These are phyloP conservation scores for Candida glucosophila DNA, from an alignment of 1,139 yeast genomes.

Conservation along the genomic window DNA sequence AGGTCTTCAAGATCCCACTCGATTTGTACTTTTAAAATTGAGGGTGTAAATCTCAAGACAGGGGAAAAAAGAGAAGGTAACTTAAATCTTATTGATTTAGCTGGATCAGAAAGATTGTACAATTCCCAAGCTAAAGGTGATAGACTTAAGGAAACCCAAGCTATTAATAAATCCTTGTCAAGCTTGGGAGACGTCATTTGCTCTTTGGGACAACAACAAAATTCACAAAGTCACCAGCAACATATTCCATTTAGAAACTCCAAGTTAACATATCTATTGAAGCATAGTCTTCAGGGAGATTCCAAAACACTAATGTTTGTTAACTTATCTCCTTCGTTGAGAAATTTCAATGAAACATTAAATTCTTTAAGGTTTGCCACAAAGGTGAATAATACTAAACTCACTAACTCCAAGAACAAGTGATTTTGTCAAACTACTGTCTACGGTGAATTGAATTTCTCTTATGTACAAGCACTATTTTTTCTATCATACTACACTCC, in stretches of 20 bases:
- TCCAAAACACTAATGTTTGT: constrained; percentile 94
- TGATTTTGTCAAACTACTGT: not conserved
- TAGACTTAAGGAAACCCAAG: constrained; percentile 77
- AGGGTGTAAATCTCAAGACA: constrained; percentile 46
- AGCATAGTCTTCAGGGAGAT: constrained; percentile 74
- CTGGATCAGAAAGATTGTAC: constrained; percentile 83
- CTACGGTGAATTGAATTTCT: not conserved
- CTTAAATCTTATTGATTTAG: constrained; percentile 70
- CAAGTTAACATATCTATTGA: constrained; percentile 70
- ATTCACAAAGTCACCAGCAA: constrained; percentile 24
- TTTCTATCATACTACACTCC: too few species aligned
- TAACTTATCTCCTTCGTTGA: constrained; percentile 63
- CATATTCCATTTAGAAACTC: constrained; percentile 52
- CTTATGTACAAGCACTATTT: constrained; percentile 4
- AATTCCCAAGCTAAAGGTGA: constrained; percentile 75
- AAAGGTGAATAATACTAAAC: constrained; percentile 56
- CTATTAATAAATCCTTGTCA: constrained; percentile 83
- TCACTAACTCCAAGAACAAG: constrained; percentile 2
- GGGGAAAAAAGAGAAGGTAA: constrained; percentile 50
- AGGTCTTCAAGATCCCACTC: constrained; percentile 67
- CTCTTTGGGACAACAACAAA: constrained; percentile 42
- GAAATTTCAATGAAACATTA: constrained; percentile 66
- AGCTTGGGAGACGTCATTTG: constrained; percentile 86
- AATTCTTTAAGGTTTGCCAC: constrained; percentile 87
- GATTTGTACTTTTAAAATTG: constrained; percentile 58